Evolutionary conservation across 805 yeast genomes (phyloP), one percentile per base, ranked within the genome.

Genomic region (Candida nonsorbophila): DNA sequence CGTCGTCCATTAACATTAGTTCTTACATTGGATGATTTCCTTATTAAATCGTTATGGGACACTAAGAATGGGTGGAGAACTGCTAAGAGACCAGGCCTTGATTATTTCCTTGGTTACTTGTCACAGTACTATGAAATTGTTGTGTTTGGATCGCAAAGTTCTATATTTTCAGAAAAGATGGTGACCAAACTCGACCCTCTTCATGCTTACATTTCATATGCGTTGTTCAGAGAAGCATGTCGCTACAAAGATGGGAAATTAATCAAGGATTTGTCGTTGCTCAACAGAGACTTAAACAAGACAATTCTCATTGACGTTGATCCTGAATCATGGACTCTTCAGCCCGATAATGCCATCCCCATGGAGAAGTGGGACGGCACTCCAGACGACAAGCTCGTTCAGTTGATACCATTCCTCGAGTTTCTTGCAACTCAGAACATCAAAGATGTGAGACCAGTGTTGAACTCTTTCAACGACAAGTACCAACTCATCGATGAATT

Each of bases 51-150:
- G 22, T 84, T 82, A 39, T 92, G 98, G 98, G 74, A 84, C 33
- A 76, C 85, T 43, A 77, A 84, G 57, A 71, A 77, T 52, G 98
- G 98, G 31, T 92, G 99, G 99, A 80, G 92, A 64, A 90, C 97
- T 10, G 97, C 95, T 17, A 92, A 92, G 69, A 85, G 99, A 67
- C 97, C 98, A 19, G 99, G 98, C 39, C 79, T 86, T 37, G 98
- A 94, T 58, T 92, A 92, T 67, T 92, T 92, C 63, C 66, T 92
- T 53, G 95, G 94, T 16, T 92, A 92, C 60, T 67, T 92, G 45
- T 84, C 96, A 6, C 95, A 85, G 62, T 90, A 87, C 67, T 92
- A 90, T 60, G 99, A 92, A 65, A 80, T 92, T 53, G 97, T 92
- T 30, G 64, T 94, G 26, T 92, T 92, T 55, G 77, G 90, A 19